These are phyloP conservation scores for Pluteus cervinus DNA, from an alignment of 768 basidiomycete species.

Conservation along the genomic window DNA sequence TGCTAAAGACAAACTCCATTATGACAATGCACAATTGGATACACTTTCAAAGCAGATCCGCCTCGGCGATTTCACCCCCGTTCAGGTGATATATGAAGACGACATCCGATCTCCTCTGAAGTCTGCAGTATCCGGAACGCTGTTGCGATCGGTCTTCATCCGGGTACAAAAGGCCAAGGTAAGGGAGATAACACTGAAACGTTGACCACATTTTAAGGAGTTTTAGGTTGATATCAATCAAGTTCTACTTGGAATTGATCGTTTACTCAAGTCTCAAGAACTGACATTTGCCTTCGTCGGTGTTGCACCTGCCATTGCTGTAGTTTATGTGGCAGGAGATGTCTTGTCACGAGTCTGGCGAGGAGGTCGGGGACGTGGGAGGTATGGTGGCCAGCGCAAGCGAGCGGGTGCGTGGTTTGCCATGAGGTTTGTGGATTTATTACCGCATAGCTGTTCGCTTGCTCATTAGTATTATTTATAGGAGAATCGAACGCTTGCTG, in stretches of 20 bases:
- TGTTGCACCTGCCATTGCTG: conserved; percentile 80
- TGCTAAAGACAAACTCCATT: conserved; percentile 73
- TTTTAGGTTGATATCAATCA: conserved; percentile 85
- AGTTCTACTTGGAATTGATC: conserved; percentile 87
- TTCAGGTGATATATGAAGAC: conserved; percentile 84
- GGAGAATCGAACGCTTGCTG: conserved; percentile 66
- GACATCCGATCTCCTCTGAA: conserved; percentile 86
- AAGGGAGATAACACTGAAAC: conserved; percentile 7
- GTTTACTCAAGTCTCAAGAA: conserved; percentile 88
- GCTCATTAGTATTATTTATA: conserved; percentile 12
- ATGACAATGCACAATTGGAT: conserved; percentile 57
- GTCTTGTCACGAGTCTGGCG: conserved; percentile 46
- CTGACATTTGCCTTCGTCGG: conserved; percentile 96
- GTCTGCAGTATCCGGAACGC: conserved; percentile 72
- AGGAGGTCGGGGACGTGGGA: conserved; percentile 40
- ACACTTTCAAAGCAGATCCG: conserved; percentile 60
- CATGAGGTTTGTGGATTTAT: conserved; percentile 44
- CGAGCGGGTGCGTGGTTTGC: conserved; percentile 61
- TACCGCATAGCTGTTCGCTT: not conserved
- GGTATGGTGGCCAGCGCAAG: conserved; percentile 51
- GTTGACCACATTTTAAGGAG: too few species aligned
- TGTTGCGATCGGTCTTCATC: conserved; percentile 81
- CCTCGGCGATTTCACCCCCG: conserved; percentile 80
- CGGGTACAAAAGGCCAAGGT: conserved; percentile 97
- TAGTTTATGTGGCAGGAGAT: conserved; percentile 65